Evolutionary conservation across 768 basidiomycete species (phyloP), one percentile per base, ranked within the genome.

Genomic region (Amanita exitialis): DNA sequence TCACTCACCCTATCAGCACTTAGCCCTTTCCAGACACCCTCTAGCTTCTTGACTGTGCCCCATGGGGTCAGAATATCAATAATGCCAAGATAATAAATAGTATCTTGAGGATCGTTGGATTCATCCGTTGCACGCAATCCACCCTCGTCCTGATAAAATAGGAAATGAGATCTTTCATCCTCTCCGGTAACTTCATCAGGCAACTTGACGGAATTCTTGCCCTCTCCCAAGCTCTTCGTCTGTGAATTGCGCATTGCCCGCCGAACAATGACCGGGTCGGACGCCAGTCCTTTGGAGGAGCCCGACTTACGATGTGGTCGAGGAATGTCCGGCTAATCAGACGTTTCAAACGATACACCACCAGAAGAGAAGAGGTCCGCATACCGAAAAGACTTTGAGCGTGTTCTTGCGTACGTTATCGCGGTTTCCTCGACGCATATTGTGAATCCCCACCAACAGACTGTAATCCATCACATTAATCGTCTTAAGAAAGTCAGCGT

Each of bases 61-160:
- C 90, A 99, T 2, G 94, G 95, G 21, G 96, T 98, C 53, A 94
- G 69, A 56, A 97, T 98, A 66, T 99, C 96, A 61, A 99, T 99
- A 49, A 99, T 79, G 20, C 96, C 95, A 7, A 97, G 72, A 65
- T 97, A 97, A 65, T 95, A 96, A 50, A 96, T 86, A 43, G 79
- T 80, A 56, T 86, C 83, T 67, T 84, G 66, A 1, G 73, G 65
- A 16, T 77, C 73, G 64, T 98, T 95, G 7, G 65, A 67, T 59
- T 97, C 94, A 64, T 94, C 82, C 15, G 95, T 96, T 32, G 93
- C 90, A 28, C 86, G 77, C 39, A 95, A 62, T 0, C 96, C 96
- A 10, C 93, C 93, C 58, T 98, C 96, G 61, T 99, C 94, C 59
- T 94, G 90, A 62, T 96, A 97, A 67, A 99, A 99, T 23, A 97